Evolutionary conservation across 345 rosid genomes (phyloP), one percentile per base, ranked within the genome.

Genomic region (Gossypium anomalum): DNA sequence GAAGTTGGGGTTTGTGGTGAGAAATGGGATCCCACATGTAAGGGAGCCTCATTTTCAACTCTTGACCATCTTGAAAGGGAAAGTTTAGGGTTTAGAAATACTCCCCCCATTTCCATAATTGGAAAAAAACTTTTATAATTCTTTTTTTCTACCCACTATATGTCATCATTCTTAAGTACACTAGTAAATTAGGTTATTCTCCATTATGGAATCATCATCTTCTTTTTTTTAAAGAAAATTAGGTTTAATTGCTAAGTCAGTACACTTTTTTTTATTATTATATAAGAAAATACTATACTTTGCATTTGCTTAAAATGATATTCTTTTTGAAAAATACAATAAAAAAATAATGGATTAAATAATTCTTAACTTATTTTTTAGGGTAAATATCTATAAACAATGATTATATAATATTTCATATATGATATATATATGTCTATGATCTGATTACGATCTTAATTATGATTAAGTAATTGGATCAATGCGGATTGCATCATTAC

Each of bases 101-200:
- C 9, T 51, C 78, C 79, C 81, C 78, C 79, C 81, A 83, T 80
- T 80, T 81, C 84, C 87, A 22, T 53, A 82, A 75, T 76, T 70
- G 85, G 85, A 34, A 34, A 77, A 83, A 78, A 3, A 53, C 38
- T 34, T 52, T 48, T 56, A 20, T 61, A 23, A 5, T 45, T 65
- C 43, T 22, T 14, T 41, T 49, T 41, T 44, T 67, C n/a, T 41
- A 43, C 58, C 73, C 76, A 74, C 67, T 69, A 41, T 56, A 53
- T 55, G 72, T 4, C 71, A 78, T 82, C 82, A 80, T 73, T 76
- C 16, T 15, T 45, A 34, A 72, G 45, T 58, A 71, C 68, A 58
- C 2, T 72, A 13, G 61, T 20, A 49, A 27, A 48, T 58, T 47
- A 68, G 49, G 25, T 20, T 53, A 49, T 58, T 20, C 41, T 77